Base-by-base conservation (phyloP, 2,329 filamentous ascomycete species). In the Aspergillus neotritici region DNA sequence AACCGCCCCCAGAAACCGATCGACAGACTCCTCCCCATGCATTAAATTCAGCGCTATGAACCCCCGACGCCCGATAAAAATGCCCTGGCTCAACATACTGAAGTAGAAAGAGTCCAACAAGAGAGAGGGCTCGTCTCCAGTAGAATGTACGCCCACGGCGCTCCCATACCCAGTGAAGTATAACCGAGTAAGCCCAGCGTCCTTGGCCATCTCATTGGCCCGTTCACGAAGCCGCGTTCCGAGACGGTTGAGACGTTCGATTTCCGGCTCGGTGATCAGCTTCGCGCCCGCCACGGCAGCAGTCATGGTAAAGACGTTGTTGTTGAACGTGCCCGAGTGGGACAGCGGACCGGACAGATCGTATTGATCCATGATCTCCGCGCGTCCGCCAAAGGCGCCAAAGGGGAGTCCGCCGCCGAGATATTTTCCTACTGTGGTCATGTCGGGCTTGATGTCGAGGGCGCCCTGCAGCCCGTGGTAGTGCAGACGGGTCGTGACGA, bases 251-350 rank as follows among this genome's bases (percentile, higher is more conserved):
- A 65, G 35, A 2, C 40, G 39, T 17, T 42, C 36, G 4, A 62
- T 38, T 15, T 44, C 46, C 12, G 55, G 51, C 17, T 31, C 11
- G 16, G 50, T 42, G 47, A 55, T 34, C 64, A 55, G 13, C 2
- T 43, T 28, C 4, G 51, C 45, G 3, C 45, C 73, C 4, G 61
- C 64, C 30, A 66, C 58, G 1, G 80, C 81, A 6, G 77, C 76
- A 16, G 70, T 66, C 71, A 83, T 84, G 2, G 75, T 75, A 5
- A 83, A 62, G 2, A 72, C 71, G 58, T 86, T 85, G 56, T 86
- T 86, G 59, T 84, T 84, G 60, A 83, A 84, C 0, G 82, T 84
- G 2, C 81, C 81, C 0, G 79, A 77, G 52, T 84, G 80, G 0
- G 63, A 30, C 33, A n/a, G 14, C 13, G 1, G 62, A 58, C 1